Percentiles rank a stretch among this genome's conserved stretches.
These are phyloP conservation scores for Tuber umbilicatum DNA, from an alignment of 495 filamentous ascomycete species.

Conservation along the genomic window DNA sequence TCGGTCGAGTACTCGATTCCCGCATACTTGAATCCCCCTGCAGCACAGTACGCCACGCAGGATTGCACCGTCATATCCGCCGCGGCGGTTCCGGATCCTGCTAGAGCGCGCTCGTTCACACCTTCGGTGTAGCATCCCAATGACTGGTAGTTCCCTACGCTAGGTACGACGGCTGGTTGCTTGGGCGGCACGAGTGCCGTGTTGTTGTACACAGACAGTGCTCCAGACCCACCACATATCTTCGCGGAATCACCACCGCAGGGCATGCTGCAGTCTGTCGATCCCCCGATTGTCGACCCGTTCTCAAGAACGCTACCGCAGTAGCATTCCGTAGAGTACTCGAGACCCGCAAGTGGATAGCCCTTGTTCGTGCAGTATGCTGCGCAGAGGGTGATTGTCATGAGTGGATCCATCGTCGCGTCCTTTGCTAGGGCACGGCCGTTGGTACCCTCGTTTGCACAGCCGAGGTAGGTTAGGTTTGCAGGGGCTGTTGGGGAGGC, in stretches of 20 bases:
- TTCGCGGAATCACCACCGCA: conserved; percentile 44
- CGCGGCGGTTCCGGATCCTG: conserved; percentile 11
- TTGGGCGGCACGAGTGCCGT: conserved; percentile 34
- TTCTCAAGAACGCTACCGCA: conserved; percentile 51
- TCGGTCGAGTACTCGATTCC: conserved; percentile 66
- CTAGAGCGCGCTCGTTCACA: conserved; percentile 53
- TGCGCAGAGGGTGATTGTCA: conserved; percentile 57
- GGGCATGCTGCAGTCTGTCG: conserved; percentile 41
- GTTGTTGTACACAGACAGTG: conserved; percentile 45
- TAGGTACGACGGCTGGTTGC: conserved; percentile 13
- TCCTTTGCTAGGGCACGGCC: conserved; percentile 58
- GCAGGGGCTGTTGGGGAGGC: conserved; percentile 3
- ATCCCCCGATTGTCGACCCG: conserved; percentile 28
- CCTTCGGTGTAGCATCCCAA: conserved; percentile 59
- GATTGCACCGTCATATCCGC: conserved; percentile 52
- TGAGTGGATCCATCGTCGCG: conserved; percentile 47
- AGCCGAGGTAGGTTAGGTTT: conserved; percentile 57
- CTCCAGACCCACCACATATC: conserved; percentile 46
- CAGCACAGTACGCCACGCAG: conserved; percentile 49
- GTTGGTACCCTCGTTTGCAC: conserved; percentile 53
- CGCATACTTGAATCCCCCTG: conserved; percentile 48
- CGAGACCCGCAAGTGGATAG: conserved; percentile 57
- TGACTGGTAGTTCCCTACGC: conserved; percentile 49
- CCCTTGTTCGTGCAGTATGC: conserved; percentile 42
- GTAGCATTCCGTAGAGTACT: conserved; percentile 67